phyloP scores from a whole-genome alignment of 2,329 filamentous ascomycete species.

The Thielaviopsis populi region DNA sequence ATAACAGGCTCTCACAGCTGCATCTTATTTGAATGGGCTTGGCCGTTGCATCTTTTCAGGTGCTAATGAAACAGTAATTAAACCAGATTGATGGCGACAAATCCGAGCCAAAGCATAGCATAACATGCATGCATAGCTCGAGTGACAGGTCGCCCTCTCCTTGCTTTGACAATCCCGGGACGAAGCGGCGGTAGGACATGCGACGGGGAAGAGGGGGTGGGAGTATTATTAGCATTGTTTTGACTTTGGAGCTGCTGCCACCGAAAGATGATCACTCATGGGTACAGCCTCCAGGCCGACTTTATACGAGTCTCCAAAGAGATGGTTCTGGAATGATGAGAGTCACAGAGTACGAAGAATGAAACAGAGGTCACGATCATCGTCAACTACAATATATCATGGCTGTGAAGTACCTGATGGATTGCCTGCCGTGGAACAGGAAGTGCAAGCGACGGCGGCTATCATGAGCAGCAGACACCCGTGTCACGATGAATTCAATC shows the following conservation, averaged over 20 bases:
- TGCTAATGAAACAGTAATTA: not conserved
- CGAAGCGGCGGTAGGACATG: not conserved
- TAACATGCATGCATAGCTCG: too few species aligned
- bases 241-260: not conserved
- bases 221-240: not conserved
- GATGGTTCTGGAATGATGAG: too few species aligned
- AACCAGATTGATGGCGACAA: not conserved
- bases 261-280: too few species aligned
- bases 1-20: not conserved
- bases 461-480: not conserved
- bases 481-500: not conserved
- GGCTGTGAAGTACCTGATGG: not conserved
- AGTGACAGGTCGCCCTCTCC: not conserved
- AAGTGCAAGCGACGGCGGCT: not conserved
- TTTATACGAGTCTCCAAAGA: too few species aligned
- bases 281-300: too few species aligned
- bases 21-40: not conserved
- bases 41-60: too few species aligned
- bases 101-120: not conserved
- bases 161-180: not conserved
- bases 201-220: not conserved
- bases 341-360: too few species aligned
- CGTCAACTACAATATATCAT: not conserved
- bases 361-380: too few species aligned
- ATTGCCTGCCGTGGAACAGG: not conserved